Percentiles rank a stretch among this genome's conserved stretches.
phyloP scores from a whole-genome alignment of 805 yeast genomes.

The Novakomyces olei region DNA sequence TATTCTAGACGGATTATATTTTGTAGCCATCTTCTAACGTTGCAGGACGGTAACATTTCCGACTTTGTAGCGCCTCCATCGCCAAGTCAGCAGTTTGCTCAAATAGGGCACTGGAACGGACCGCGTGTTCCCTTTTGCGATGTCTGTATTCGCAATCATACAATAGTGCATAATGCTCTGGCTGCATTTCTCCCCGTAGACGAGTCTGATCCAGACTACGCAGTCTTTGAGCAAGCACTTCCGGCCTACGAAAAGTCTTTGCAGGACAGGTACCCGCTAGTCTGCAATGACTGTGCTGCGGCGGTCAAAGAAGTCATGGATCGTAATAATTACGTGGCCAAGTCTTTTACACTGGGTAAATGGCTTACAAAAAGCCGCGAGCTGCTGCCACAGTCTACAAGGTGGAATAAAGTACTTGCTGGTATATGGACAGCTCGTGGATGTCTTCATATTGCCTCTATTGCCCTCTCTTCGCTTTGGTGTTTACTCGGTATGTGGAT shows the following conservation, averaged over 20 bases:
- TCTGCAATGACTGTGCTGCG: conserved; percentile 6
- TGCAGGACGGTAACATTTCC: no score
- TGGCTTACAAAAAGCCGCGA: not conserved
- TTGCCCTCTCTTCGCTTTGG: no score
- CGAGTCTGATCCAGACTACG: conserved; percentile 6
- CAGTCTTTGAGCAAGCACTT: conserved; percentile 1
- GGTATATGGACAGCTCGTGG: not conserved
- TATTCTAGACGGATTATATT: no score
- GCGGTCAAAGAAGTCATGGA: conserved; percentile 6
- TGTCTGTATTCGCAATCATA: conserved; percentile 6
- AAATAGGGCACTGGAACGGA: no score
- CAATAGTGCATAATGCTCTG: conserved; percentile 3
- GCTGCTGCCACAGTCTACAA: not conserved
- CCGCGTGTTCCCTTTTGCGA: conserved; percentile 9
- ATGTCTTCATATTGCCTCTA: no score
- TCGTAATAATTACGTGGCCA: conserved; percentile 7
- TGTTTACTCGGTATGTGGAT: no score
- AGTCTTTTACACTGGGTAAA: conserved; percentile 6
- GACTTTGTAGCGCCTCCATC: no score
- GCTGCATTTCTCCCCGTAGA: conserved; percentile 8
- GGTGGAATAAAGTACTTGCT: not conserved
- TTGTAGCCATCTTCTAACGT: no score
- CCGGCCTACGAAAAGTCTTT: conserved; percentile 5
- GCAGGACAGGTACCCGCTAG: conserved; percentile 6
- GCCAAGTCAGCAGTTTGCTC: no score